Conservation (phyloP, 208 protist genomes). For the Wallacemonas sp. region DNA sequence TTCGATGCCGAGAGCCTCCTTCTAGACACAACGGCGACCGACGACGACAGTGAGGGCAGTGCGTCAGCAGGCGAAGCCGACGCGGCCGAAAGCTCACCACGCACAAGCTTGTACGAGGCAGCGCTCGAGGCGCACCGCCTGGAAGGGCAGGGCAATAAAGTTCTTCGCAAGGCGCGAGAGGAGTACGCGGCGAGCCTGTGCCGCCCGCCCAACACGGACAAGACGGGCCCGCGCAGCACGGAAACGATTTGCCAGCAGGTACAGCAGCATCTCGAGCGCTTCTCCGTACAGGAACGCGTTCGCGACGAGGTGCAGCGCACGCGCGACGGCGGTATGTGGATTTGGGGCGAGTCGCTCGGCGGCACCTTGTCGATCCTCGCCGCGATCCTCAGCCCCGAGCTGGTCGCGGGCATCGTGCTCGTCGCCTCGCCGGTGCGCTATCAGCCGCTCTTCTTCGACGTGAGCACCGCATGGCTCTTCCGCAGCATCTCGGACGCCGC, state of each 20-base stretch:
- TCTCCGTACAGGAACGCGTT: constrained; percentile 45
- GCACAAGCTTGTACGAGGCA: background rate
- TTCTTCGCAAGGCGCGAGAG: constrained; percentile 29
- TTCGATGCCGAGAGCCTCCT: constrained; percentile 17
- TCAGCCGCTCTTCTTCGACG: constrained; percentile 73
- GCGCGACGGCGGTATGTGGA: constrained; percentile 52
- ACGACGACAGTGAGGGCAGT: no score
- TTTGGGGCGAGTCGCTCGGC: constrained; percentile 77
- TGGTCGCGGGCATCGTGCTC: constrained; percentile 70
- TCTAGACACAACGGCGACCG: constrained; percentile 6
- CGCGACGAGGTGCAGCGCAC: constrained; percentile 53
- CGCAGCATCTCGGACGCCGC: constrained; percentile 43
- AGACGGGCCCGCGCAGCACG: background rate
- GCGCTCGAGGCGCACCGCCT: constrained; percentile 14
- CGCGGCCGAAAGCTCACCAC: background rate
- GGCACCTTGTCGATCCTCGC: constrained; percentile 59
- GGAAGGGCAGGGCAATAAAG: constrained; percentile 24
- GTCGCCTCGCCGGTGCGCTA: constrained; percentile 68
- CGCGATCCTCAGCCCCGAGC: constrained; percentile 49
- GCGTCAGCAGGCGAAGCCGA: background rate
- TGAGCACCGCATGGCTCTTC: constrained; percentile 50
- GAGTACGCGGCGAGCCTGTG: constrained; percentile 52
- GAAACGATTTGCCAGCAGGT: constrained; percentile 30
- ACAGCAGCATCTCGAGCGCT: constrained; percentile 33
- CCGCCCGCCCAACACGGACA: constrained; percentile 14